phyloP scores from a whole-genome alignment of 768 basidiomycete species.

The Auricularia auricula-judae region DNA sequence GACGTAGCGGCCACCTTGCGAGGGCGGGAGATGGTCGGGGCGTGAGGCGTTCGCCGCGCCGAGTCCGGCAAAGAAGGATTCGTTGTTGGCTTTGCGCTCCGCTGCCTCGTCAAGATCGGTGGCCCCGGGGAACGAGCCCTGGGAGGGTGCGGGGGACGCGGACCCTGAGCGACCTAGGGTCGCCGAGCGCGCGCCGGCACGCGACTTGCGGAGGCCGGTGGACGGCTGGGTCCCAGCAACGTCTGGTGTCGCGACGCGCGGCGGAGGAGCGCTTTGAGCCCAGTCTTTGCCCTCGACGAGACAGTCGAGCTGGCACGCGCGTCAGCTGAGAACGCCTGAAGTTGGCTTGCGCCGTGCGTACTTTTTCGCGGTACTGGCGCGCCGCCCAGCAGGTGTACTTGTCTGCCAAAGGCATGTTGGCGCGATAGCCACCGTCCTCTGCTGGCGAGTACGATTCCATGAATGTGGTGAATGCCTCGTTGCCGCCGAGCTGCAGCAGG shows the following conservation, averaged over 20 bases:
- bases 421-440: conserved; percentile 59
- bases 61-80: conserved; percentile 73
- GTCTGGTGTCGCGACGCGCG: conserved; percentile 25
- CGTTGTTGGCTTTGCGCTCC: conserved; percentile 73
- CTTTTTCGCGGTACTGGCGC: conserved; percentile 90
- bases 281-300: conserved; percentile 65
- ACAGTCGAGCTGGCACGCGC: conserved; percentile 54
- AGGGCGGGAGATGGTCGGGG: conserved; percentile 73
- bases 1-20: conserved; percentile 86
- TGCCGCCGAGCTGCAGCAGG: conserved; percentile 66
- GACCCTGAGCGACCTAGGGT: conserved; percentile 40
- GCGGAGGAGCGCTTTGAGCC: conserved; percentile 65
- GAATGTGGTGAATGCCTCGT: conserved; percentile 71
- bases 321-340: background rate
- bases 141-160: conserved; percentile 44
- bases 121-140: conserved; percentile 29
- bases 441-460: conserved; percentile 55
- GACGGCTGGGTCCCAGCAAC: conserved; percentile 46
- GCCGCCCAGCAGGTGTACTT: conserved; percentile 94
- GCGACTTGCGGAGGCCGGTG: conserved; percentile 70
- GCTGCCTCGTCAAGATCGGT: conserved; percentile 29
- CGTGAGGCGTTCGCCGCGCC: conserved; percentile 75
- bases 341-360: conserved; percentile 18
- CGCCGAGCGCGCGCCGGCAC: conserved; percentile 51
- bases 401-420: conserved; percentile 50